phyloP scores from a whole-genome alignment of 768 basidiomycete genomes.

The Cystobasidium onofrii region DNA sequence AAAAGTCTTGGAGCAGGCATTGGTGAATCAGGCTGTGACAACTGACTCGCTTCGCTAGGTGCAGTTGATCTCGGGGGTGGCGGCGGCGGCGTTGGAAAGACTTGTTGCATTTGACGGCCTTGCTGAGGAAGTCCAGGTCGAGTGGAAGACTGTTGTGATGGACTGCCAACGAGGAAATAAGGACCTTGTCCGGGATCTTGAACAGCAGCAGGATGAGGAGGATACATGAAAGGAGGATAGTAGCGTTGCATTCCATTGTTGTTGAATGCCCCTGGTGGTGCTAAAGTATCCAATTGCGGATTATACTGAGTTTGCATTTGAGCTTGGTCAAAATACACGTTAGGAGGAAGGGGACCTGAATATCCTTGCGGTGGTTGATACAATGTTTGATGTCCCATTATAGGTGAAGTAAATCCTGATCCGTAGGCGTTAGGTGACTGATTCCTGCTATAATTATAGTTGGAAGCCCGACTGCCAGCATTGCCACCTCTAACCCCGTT shows the following conservation, averaged over 20 bases:
- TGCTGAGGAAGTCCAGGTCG: background rate
- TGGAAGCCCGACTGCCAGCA: background rate
- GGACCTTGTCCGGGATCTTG: background rate
- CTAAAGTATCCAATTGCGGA: background rate
- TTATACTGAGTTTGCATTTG: background rate
- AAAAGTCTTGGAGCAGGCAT: background rate
- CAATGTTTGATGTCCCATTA: background rate
- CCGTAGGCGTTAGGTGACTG: background rate
- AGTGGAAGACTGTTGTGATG: background rate
- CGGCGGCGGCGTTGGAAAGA: background rate
- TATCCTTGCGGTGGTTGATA: background rate
- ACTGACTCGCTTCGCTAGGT: constrained; percentile 8
- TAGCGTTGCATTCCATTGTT: background rate
- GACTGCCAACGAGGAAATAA: background rate
- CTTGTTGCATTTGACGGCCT: background rate
- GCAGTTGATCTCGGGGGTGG: background rate
- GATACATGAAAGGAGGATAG: constrained; percentile 1
- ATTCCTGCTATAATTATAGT: background rate
- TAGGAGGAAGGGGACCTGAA: background rate
- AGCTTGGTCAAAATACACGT: background rate
- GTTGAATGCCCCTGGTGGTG: background rate
- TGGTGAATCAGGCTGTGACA: background rate
- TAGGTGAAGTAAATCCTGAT: background rate
- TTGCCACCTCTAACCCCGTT: background rate
- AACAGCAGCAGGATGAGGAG: background rate